Evolutionary conservation across 768 basidiomycete genomes (phyloP), one percentile per base, ranked within the genome.

Genomic region (Mycena galopus): DNA sequence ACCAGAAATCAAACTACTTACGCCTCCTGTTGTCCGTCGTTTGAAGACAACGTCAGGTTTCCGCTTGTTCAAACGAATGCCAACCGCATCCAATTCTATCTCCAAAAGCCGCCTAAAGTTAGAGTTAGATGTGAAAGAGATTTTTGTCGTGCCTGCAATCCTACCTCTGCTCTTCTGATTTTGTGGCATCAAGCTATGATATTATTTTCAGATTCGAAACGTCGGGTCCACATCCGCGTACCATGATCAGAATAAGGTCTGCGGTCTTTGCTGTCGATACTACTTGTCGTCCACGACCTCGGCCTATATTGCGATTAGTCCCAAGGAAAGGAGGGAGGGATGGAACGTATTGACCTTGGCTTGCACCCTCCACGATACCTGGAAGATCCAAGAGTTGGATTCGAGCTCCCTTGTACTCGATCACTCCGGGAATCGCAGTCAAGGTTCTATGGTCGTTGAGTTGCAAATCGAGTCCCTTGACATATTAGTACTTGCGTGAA

Each of bases 11-110:
- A 19, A 67, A 32, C 50, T 16, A 86, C 90, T 82, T 76, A 96
- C 96, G 57, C 97, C 97, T 58, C 97, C 96, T 8, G 95, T 96
- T 5, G 94, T 93, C 79, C 93, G 95, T 76, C 90, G 92, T 84
- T 97, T 98, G 87, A 99, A 97, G 2, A 98, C 94, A 8, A 99
- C 92, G 79, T 99, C 98, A 1, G 98, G 98, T 78, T 90, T 93
- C 67, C 83, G 86, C 77, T 94, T 94, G 84, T 99, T 99, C 73
- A 99, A 82, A 56, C 98, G 89, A 73, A 99, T 98, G 4, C 98
- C 98, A 44, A 99, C 97, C 6, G 97, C 95, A 78, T 99, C 98
- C 21, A 99, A 85, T 82, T 99, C 98, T 42, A 94, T 88, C 81
- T 99, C 98, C 29, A 99, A 85, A 71, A 97, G 86, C 59, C 89